phyloP scores from a whole-genome alignment of 1,139 yeast species.

The Yamadazyma buinensis region DNA sequence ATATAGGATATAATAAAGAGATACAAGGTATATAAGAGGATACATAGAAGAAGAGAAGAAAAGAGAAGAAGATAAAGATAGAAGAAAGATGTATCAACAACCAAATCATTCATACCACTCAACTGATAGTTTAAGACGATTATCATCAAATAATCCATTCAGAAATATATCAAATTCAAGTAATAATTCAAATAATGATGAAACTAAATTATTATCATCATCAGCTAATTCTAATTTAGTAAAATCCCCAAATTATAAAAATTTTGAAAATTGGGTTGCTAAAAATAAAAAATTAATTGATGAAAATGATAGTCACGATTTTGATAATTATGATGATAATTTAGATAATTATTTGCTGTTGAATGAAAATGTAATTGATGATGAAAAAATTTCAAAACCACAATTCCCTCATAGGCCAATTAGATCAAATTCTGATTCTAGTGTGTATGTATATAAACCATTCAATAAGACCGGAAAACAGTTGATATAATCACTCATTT shows the following conservation, averaged over 20 bases:
- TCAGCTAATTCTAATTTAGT: slow-evolving; percentile 9
- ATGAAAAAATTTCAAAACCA: slow-evolving; percentile 7
- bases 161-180: slow-evolving; percentile 21
- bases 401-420: slow-evolving; percentile 5
- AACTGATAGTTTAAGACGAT: slow-evolving; percentile 41
- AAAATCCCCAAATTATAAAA: slow-evolving; percentile 20
- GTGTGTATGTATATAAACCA: slow-evolving; percentile 24
- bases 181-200: slow-evolving; percentile 5
- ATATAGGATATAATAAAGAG: neutral
- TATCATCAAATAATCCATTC: slow-evolving; percentile 60
- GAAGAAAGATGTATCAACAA: slow-evolving; percentile 34
- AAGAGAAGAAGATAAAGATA: no score
- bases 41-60: no score
- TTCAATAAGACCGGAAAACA: no score
- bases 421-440: slow-evolving; percentile 31
- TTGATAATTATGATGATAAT: slow-evolving; percentile 14
- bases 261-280: slow-evolving; percentile 52
- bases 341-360: slow-evolving; percentile 12
- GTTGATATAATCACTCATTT: no score
- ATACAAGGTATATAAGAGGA: no score
- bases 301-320: slow-evolving; percentile 30
- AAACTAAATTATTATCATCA: neutral
- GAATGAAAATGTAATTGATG: slow-evolving; percentile 10
- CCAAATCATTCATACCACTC: slow-evolving; percentile 34
- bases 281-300: slow-evolving; percentile 43